These are phyloP conservation scores for Alnus glutinosa DNA, from an alignment of 306 rosid species.

Conservation along the genomic window DNA sequence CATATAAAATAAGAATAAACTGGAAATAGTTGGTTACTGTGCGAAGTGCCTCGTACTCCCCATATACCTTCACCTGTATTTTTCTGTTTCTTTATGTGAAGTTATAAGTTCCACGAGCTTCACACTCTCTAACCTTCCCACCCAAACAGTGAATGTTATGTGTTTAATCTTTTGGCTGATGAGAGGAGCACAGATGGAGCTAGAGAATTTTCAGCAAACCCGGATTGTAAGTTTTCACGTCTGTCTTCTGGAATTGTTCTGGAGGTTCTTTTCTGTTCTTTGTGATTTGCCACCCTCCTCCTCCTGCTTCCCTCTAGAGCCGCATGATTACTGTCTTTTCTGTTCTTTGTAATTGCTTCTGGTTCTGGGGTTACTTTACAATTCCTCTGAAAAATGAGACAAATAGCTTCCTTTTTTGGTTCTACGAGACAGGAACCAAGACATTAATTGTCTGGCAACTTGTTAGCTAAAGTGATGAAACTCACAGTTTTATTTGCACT, in stretches of 20 bases:
- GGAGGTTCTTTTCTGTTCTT: too few species aligned
- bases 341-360: not conserved
- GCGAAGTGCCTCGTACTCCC: not conserved
- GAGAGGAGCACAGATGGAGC: not conserved
- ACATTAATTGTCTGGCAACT: not conserved
- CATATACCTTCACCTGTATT: not conserved
- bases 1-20: not conserved
- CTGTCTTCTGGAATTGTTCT: not conserved
- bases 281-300: too few species aligned
- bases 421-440: not conserved
- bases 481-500: conserved; percentile 39
- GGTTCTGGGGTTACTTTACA: not conserved
- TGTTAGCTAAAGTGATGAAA: not conserved
- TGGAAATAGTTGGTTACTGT: not conserved
- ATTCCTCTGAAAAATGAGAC: not conserved
- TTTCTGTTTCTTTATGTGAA: not conserved
- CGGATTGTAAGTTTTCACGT: not conserved
- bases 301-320: not conserved
- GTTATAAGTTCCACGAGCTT: not conserved
- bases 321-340: not conserved
- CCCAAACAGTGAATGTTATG: not conserved
- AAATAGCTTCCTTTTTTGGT: not conserved
- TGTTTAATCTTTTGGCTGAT: not conserved
- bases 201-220: not conserved
- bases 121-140: not conserved